Evolutionary conservation across 2,329 filamentous ascomycete species (phyloP).

Genomic region (Diaporthe ilicicola): DNA sequence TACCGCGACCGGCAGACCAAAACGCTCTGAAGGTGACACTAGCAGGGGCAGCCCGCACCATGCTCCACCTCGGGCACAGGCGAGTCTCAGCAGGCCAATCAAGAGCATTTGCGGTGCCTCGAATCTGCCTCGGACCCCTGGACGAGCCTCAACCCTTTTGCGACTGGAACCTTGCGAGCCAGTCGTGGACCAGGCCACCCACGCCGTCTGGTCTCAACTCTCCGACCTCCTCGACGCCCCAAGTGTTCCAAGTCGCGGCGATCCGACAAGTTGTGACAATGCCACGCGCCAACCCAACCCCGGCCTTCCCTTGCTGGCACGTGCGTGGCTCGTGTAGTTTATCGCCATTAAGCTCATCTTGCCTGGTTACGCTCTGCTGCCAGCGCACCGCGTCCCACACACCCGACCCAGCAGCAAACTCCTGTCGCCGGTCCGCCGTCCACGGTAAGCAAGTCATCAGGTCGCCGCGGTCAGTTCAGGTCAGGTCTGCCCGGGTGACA

Average conservation of each 20-base stretch:
- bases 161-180: constrained; percentile 5
- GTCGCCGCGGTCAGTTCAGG: neutral
- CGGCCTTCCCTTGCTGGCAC: neutral
- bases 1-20: neutral
- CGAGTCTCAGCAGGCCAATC: neutral
- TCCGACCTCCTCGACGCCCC: constrained; percentile 30
- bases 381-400: too few relatives aligned
- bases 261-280: constrained; percentile 31
- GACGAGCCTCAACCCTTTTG: constrained; percentile 8
- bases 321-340: constrained; percentile 22
- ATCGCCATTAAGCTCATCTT: constrained; percentile 27
- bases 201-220: constrained; percentile 27
- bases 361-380: neutral
- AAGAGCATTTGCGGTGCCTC: neutral
- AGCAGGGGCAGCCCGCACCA: neutral
- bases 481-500: neutral
- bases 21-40: neutral
- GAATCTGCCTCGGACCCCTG: constrained; percentile 19
- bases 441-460: neutral
- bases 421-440: too few relatives aligned
- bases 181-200: neutral
- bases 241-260: constrained; percentile 32
- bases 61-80: neutral
- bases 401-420: too few relatives aligned
- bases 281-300: neutral